These are phyloP conservation scores for Notholithocarpus densiflorus DNA, from an alignment of 306 rosid species.

Conservation along the genomic window DNA sequence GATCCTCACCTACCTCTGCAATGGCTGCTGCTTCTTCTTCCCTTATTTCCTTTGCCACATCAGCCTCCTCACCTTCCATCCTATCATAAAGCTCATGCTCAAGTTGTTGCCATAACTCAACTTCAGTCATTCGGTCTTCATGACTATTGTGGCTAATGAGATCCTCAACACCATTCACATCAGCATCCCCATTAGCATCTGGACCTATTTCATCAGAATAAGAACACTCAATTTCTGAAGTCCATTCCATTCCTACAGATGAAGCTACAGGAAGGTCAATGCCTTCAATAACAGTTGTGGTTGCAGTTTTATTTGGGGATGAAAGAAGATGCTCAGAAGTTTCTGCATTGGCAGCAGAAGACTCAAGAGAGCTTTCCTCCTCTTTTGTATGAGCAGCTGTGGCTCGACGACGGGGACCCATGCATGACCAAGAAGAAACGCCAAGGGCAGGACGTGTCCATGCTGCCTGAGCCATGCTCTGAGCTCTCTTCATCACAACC, in stretches of 20 bases:
- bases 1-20: constrained; percentile 49
- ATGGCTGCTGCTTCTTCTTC: constrained; percentile 68
- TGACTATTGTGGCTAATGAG: constrained; percentile 38
- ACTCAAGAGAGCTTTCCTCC: constrained; percentile 31
- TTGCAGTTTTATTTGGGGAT: constrained; percentile 37
- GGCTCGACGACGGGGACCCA: constrained; percentile 78
- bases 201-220: constrained; percentile 36
- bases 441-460: constrained; percentile 76
- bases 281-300: constrained; percentile 33
- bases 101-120: constrained; percentile 85
- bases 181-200: constrained; percentile 29
- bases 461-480: constrained; percentile 96
- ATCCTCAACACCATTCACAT: constrained; percentile 32
- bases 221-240: constrained; percentile 57
- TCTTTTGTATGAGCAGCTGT: constrained; percentile 36
- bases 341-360: constrained; percentile 32
- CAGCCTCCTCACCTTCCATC: constrained; percentile 47
- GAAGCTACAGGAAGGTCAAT: constrained; percentile 59
- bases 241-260: constrained; percentile 59
- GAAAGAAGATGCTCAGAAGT: constrained; percentile 46
- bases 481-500: constrained; percentile 95
- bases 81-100: constrained; percentile 75
- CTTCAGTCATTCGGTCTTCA: constrained; percentile 74
- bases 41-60: constrained; percentile 59
- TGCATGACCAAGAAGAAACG: constrained; percentile 87